A percentile compares a stretch with the other conserved stretches of the same genome.
Evolutionary conservation across 1,139 yeast species (phyloP).

Genomic region (Protomyces inundatus): DNA sequence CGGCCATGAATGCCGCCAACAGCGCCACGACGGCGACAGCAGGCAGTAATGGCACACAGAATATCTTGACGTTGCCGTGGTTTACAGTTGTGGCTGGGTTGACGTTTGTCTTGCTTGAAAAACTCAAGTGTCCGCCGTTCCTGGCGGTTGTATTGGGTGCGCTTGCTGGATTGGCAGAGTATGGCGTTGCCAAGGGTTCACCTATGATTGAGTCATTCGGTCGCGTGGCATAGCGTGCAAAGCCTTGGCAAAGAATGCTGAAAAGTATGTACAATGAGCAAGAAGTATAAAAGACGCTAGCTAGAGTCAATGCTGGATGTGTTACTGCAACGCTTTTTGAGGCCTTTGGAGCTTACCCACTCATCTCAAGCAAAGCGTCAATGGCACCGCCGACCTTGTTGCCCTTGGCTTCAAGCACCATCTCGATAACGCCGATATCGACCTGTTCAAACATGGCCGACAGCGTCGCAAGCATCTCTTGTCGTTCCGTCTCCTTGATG

Average conservation of each 20-base stretch:
- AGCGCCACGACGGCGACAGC: slow-evolving; percentile 10
- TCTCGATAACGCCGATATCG: slow-evolving; percentile 63
- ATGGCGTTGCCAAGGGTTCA: slow-evolving; percentile 17
- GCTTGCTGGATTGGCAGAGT: slow-evolving; percentile 28
- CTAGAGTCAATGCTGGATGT: too few relatives aligned
- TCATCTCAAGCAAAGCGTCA: slow-evolving; percentile 48
- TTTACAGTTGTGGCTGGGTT: slow-evolving; percentile 28
- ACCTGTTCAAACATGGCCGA: slow-evolving; percentile 70
- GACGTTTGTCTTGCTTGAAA: slow-evolving; percentile 27
- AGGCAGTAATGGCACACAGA: neutral
- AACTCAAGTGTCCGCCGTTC: slow-evolving; percentile 28
- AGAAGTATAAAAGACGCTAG: too few relatives aligned
- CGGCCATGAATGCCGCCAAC: slow-evolving; percentile 24
- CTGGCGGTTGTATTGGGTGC: slow-evolving; percentile 28
- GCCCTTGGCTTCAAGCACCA: slow-evolving; percentile 61
- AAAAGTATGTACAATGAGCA: too few relatives aligned
- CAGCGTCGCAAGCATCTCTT: slow-evolving; percentile 47
- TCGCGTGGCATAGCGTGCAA: neutral
- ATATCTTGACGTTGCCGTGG: slow-evolving; percentile 24
- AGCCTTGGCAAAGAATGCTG: too few relatives aligned
- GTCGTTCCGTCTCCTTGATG: slow-evolving; percentile 40
- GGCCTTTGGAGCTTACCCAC: neutral
- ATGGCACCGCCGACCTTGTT: slow-evolving; percentile 71
- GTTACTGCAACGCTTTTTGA: too few relatives aligned
- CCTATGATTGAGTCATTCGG: neutral